A percentile compares a stretch with the other conserved stretches of the same genome.
Evolutionary conservation across 441 rosid genomes (phyloP).

Genomic region (Jatropha multifida): DNA sequence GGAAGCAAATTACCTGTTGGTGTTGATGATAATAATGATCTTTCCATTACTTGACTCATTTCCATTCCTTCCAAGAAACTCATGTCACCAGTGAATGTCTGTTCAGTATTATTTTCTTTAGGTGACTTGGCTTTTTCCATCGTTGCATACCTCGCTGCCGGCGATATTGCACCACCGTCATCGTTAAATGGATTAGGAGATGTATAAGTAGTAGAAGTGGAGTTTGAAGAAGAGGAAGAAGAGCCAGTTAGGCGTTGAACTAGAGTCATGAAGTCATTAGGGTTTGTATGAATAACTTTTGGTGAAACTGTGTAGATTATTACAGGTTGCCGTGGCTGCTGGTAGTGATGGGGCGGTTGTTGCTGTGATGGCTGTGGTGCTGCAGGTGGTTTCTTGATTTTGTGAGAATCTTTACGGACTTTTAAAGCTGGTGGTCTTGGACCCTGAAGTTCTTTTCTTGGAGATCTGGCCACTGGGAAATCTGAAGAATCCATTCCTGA

Average conservation of each 20-base stretch:
- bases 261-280: conserved; percentile 71
- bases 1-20: conserved; percentile 25
- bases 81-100: conserved; percentile 16
- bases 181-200: conserved; percentile 27
- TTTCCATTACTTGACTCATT: conserved; percentile 38
- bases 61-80: conserved; percentile 44
- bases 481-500: conserved; percentile 41
- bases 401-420: conserved; percentile 70
- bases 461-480: conserved; percentile 43
- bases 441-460: conserved; percentile 73
- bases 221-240: conserved; percentile 12
- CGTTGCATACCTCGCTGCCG: conserved; percentile 70
- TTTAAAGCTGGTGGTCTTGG: conserved; percentile 76
- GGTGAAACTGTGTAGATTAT: conserved; percentile 86
- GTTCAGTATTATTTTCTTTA: conserved; percentile 21
- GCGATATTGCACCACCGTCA: conserved; percentile 53
- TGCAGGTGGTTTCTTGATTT: conserved; percentile 73
- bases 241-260: conserved; percentile 82
- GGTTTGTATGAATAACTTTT: conserved; percentile 70
- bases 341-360: conserved; percentile 15
- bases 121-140: conserved; percentile 54
- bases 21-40: conserved; percentile 15
- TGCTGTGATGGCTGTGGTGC: conserved; percentile 40
- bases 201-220: not conserved
- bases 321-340: conserved; percentile 62